A percentile compares a stretch with the other conserved stretches of the same genome.
Evolutionary conservation across 331 rosid genomes (phyloP).

Genomic region (Dryas integrifolia): DNA sequence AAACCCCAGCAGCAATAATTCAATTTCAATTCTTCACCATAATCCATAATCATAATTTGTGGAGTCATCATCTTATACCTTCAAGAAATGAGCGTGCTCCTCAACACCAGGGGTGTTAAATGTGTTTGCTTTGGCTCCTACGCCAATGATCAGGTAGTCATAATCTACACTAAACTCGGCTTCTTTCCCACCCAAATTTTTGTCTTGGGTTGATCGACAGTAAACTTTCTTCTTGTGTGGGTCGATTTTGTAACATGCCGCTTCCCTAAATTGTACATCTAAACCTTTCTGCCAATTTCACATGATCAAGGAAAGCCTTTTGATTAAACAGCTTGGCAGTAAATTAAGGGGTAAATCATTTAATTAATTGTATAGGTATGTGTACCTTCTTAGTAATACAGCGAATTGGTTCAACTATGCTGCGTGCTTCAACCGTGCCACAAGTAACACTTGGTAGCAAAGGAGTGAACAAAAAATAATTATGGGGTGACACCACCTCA

Average conservation of each 20-base stretch:
- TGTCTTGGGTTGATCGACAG: conserved; percentile 32
- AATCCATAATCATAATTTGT: neutral
- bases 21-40: neutral
- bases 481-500: conserved; percentile 41
- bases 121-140: conserved; percentile 41
- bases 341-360: no score
- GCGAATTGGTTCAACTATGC: conserved; percentile 39
- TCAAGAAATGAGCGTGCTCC: conserved; percentile 36
- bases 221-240: conserved; percentile 22
- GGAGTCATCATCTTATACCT: conserved; percentile 16
- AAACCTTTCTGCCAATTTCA: conserved; percentile 27
- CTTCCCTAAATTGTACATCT: conserved; percentile 31
- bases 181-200: conserved; percentile 23
- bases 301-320: neutral
- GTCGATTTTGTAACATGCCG: conserved; percentile 35
- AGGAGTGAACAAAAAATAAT: conserved; percentile 40
- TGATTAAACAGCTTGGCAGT: no score
- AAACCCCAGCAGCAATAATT: neutral
- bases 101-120: conserved; percentile 43
- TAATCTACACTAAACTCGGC: conserved; percentile 34
- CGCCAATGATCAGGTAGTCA: conserved; percentile 37
- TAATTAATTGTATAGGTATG: no score
- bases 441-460: conserved; percentile 40
- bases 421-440: conserved; percentile 34
- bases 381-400: conserved; percentile 29